Percentiles rank a stretch among this genome's conserved stretches.
Conservation (phyloP, 768 basidiomycete species). For the Amanita polypyramis region DNA sequence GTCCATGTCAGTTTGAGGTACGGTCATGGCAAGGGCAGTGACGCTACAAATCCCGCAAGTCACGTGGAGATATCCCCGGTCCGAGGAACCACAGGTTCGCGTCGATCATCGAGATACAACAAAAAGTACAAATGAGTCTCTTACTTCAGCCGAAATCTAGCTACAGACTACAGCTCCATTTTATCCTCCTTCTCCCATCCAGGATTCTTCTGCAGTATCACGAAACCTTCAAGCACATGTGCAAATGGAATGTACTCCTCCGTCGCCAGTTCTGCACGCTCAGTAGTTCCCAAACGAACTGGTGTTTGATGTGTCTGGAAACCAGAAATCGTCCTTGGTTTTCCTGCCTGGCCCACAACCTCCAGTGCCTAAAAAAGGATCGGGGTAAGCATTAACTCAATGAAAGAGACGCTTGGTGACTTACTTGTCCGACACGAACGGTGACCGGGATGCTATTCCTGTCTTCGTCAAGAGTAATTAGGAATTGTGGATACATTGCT, state of each 20-base stretch:
- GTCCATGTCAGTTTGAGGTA: background rate
- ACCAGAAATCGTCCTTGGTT: conserved; percentile 90
- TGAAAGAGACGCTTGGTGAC: conserved; percentile 11
- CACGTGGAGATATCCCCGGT: background rate
- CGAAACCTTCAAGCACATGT: conserved; percentile 86
- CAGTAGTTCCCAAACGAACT: conserved; percentile 88
- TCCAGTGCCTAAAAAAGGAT: conserved; percentile 66
- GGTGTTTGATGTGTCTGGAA: conserved; percentile 99
- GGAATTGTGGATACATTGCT: conserved; percentile 97
- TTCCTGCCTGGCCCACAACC: conserved; percentile 95
- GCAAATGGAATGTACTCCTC: conserved; percentile 93
- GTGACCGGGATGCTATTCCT: conserved; percentile 80
- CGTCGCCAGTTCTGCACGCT: conserved; percentile 91
- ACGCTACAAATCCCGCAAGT: background rate
- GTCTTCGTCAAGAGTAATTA: conserved; percentile 93
- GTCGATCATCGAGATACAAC: background rate
- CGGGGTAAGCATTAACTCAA: background rate
- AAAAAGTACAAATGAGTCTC: no score
- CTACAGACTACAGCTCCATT: conserved; percentile 69
- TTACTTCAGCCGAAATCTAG: no score
- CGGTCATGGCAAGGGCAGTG: background rate
- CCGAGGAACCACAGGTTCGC: no score
- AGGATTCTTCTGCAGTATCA: conserved; percentile 86
- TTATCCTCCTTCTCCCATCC: conserved; percentile 82
- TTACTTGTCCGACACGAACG: conserved; percentile 86